Conservation (phyloP, 2,329 filamentous ascomycete genomes). For the Pseudogymnoascus sp. region DNA sequence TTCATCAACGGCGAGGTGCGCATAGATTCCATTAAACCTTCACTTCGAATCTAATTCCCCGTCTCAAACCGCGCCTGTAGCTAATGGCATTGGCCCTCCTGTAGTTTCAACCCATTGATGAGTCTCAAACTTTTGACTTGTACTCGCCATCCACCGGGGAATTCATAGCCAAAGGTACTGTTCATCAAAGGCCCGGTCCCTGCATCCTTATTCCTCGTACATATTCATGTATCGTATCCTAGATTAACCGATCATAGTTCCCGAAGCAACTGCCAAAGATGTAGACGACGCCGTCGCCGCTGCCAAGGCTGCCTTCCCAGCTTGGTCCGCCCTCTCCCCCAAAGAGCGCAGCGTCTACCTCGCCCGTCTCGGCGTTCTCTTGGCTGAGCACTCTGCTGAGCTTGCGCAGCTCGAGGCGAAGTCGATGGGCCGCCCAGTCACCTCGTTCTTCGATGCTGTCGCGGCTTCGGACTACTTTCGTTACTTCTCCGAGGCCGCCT, state of each 20-base stretch:
- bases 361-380: constrained; percentile 16
- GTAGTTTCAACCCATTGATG: background rate
- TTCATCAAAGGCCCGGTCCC: background rate
- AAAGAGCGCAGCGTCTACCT: constrained; percentile 37
- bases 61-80: background rate
- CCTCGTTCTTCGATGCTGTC: constrained; percentile 11
- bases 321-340: constrained; percentile 38
- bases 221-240: background rate
- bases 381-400: constrained; percentile 31
- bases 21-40: background rate
- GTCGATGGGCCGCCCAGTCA: constrained; percentile 29
- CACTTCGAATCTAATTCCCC: background rate
- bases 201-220: background rate
- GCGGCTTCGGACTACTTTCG: background rate
- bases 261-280: constrained; percentile 35
- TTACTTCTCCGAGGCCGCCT: background rate
- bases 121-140: background rate
- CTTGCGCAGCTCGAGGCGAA: constrained; percentile 44
- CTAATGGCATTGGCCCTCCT: background rate
- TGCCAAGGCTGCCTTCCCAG: constrained; percentile 37
- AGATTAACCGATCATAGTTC: constrained; percentile 20
- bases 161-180: background rate
- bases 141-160: background rate
- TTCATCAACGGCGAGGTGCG: constrained; percentile 12
- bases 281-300: constrained; percentile 39